Base-by-base conservation (phyloP, 1,284 basidiomycete species). In the Marasmius sp. region DNA sequence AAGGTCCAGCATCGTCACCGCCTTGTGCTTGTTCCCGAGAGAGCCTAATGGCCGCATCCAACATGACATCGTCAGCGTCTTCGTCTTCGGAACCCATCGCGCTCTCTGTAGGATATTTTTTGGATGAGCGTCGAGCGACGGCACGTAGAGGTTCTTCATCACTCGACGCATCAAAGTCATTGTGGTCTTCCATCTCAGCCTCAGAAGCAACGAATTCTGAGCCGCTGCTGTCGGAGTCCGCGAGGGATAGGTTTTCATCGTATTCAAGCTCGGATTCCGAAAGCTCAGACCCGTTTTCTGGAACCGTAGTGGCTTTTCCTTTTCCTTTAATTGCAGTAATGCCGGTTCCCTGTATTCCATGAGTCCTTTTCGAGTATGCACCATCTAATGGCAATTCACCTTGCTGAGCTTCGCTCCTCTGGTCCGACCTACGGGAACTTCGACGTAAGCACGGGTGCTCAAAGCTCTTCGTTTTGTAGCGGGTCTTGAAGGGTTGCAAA, bases 21-120 rank as follows among this genome's bases (percentile, higher is more conserved):
- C 66, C 66, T 3, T 73, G 69, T 1, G 75, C 75, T 47, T 75
- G 77, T 61, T 79, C 75, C 56, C 85, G 70, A 7, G 90, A 92
- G 63, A 80, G 70, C 61, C 79, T 74, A 41, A 89, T 79, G 36
- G 86, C 89, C 20, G 77, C 80, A 50, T 79, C 75, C 14, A 92
- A 53, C 83, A 89, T 82, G 20, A 84, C 65, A 6, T 75, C 78
- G 64, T 91, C 88, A 48, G 82, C 84, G 59, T 84, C 81, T 61
- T 74, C 70, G 22, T 71, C 72, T 43, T 74, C 70, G 10, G 59
- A 11, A 3, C 63, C 70, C 49, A 73, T 70, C 37, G 68, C 69
- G 18, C 66, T 68, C 34, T 70, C 58, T 37, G 34, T 41, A 38
- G 27, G 60, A 55, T 48, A 39, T 50, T 60, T 60, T 27, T 18